Conservation (phyloP, 2,329 filamentous ascomycete genomes). For the Incumbomyces lentus region DNA sequence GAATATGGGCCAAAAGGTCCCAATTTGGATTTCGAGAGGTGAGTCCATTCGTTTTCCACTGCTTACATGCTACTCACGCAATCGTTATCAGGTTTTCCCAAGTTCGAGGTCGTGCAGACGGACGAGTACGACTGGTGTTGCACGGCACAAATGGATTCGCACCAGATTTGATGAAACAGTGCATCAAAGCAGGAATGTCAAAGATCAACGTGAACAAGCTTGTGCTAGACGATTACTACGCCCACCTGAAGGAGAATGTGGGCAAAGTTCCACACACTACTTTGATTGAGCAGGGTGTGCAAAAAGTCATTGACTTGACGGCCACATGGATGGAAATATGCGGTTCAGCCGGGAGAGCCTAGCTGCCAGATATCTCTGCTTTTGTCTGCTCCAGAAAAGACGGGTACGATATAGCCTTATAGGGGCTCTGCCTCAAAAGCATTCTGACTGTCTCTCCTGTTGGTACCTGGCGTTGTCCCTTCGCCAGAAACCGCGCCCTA, state of each 20-base stretch:
- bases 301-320: constrained; percentile 22
- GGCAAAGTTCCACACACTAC: constrained; percentile 20
- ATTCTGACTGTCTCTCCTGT: no score
- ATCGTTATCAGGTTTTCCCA: constrained; percentile 27
- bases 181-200: constrained; percentile 44
- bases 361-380: neutral
- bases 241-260: constrained; percentile 17
- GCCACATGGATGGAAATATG: constrained; percentile 18
- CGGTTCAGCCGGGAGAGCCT: constrained; percentile 15
- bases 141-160: constrained; percentile 50
- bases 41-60: neutral
- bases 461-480: no score
- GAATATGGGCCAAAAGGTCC: constrained; percentile 45
- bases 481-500: no score
- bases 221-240: constrained; percentile 16
- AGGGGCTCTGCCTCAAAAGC: no score
- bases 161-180: constrained; percentile 44
- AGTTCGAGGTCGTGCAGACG: constrained; percentile 41
- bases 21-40: constrained; percentile 26
- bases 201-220: constrained; percentile 46
- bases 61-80: no score
- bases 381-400: no score
- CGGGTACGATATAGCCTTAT: no score
- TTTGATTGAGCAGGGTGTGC: constrained; percentile 23
- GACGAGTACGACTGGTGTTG: constrained; percentile 43